Evolutionary conservation across 73 alveolate species (phyloP), one percentile per base, ranked within the genome.

Genomic region (Paramecium biaurelia): DNA sequence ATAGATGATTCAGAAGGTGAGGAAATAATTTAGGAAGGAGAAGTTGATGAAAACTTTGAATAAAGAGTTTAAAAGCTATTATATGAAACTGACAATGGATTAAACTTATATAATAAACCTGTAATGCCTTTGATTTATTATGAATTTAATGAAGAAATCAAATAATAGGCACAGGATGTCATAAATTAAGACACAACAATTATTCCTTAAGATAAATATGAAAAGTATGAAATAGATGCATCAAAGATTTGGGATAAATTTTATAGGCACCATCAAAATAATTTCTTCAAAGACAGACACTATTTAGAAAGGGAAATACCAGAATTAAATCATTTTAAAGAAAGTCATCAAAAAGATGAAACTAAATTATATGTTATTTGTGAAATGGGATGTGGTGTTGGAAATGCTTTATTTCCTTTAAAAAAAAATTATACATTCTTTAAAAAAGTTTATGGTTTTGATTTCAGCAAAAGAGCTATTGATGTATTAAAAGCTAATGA

Each of bases 301-400:
- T 86, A 86, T 63, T 67, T 86, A 20, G 63, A 63, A 42, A 86
- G 85, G 34, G 93, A 86, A 63, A 63, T 67, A 34, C 93, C 93
- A 0, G 93, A 86, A 53, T 38, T 86, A 35, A 72, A 37, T 18
- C 58, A 72, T 7, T 63, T 59, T 57, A 86, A 86, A 24, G 89
- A 63, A n/a, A 63, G 53, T 12, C 41, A 63, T 63, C 2, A 63
- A 30, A 63, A 26, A 63, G 84, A 63, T 63, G 49, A 26, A 63
- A 63, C 41, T 1, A 63, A 63, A 63, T 30, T 63, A 32, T 63
- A 14, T 63, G 45, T 63, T 4, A 63, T 63, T 5, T 63, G 93
- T 15, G 93, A 86, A 86, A 63, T 86, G 85, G 93, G 93, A 5
- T 86, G 93, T 67, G 93, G 93, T 26, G 93, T 86, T 32, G 93